A percentile compares a stretch with the other conserved stretches of the same genome.
Evolutionary conservation across 768 basidiomycete genomes (phyloP).

Genomic region (Amanita phalloides): DNA sequence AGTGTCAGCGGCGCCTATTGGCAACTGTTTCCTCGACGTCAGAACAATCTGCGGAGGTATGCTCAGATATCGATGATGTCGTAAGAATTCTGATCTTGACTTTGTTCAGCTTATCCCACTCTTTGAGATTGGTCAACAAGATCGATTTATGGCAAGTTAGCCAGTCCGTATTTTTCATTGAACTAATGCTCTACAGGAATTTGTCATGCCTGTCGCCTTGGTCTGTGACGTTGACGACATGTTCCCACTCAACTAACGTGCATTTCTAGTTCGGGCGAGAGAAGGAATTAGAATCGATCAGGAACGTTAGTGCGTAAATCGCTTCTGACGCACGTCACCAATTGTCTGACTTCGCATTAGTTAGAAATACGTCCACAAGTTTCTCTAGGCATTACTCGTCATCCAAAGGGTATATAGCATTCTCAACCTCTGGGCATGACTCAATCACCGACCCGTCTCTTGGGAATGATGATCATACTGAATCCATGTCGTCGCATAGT

Average conservation of each 20-base stretch:
- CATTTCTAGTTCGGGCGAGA: slow-evolving; percentile 52
- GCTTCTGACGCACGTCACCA: not conserved
- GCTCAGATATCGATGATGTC: slow-evolving; percentile 1
- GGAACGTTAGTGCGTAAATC: slow-evolving; percentile 46
- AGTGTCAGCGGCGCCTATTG: slow-evolving; percentile 56
- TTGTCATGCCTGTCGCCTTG: slow-evolving; percentile 57
- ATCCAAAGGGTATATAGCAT: slow-evolving; percentile 27
- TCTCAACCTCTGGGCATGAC: slow-evolving; percentile 24
- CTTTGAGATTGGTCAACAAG: slow-evolving; percentile 57
- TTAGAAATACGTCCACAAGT: slow-evolving; percentile 41
- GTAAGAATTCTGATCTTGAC: slow-evolving; percentile 7
- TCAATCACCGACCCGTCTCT: slow-evolving; percentile 15
- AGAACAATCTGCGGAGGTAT: slow-evolving; percentile 47
- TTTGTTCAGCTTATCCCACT: slow-evolving; percentile 45
- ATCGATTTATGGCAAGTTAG: slow-evolving; percentile 46
- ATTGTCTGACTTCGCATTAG: slow-evolving; percentile 12
- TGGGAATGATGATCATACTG: slow-evolving; percentile 26
- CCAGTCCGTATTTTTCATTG: not conserved
- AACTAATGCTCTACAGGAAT: slow-evolving; percentile 32
- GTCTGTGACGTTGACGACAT: slow-evolving; percentile 21
- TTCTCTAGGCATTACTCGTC: slow-evolving; percentile 46
- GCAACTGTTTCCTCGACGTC: slow-evolving; percentile 45
- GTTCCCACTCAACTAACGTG: not conserved
- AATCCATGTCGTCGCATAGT: slow-evolving; percentile 34
- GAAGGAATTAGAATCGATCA: slow-evolving; percentile 56